Evolutionary conservation across 345 rosid genomes (phyloP), one percentile per base, ranked within the genome.

Genomic region (Erodium maritimum): DNA sequence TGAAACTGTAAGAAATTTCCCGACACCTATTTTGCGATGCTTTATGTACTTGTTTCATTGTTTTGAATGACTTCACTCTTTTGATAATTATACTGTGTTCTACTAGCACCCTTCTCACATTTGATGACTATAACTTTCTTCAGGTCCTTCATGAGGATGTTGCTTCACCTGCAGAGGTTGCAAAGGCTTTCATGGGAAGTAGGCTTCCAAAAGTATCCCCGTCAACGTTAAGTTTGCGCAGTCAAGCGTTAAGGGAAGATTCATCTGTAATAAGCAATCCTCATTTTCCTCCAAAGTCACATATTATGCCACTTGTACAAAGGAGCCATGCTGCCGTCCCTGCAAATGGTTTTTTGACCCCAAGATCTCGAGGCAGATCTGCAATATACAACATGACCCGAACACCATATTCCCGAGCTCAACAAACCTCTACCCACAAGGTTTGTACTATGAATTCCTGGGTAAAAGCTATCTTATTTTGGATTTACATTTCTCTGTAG

Each of bases 131-230:
- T 4, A 59, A 48, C 50, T 73, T 52, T 72, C 37, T 62, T 33
- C 82, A 94, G 99, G 90, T 80, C 56, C 66, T 73, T 61, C 84
- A 75, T 48, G 90, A 83, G 75, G 77, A 89, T 65, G 72, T 71
- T 70, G 85, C 83, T 55, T 82, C 95, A 54, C 97, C 99, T 62
- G 85, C 88, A 51, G 90, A 87, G 84, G 95, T 94, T 75, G 97
- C 99, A 69, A 90, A 81, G 76, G 91, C 87, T 62, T 93, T 80
- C 83, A 93, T 87, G 97, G 88, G 85, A 54, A 79, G 82, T 71
- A 81, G 90, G 77, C 83, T 87, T 55, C 79, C 90, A 52, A 85
- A 80, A 72, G 78, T 80, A 58, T 79, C 87, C 45, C 78, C 86
- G 20, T 77, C 94, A 65, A 71, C 54, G 67, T 66, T 76, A 48